Evolutionary conservation across 768 basidiomycete genomes (phyloP), one percentile per base, ranked within the genome.

Genomic region (Saitozyma sp.): DNA sequence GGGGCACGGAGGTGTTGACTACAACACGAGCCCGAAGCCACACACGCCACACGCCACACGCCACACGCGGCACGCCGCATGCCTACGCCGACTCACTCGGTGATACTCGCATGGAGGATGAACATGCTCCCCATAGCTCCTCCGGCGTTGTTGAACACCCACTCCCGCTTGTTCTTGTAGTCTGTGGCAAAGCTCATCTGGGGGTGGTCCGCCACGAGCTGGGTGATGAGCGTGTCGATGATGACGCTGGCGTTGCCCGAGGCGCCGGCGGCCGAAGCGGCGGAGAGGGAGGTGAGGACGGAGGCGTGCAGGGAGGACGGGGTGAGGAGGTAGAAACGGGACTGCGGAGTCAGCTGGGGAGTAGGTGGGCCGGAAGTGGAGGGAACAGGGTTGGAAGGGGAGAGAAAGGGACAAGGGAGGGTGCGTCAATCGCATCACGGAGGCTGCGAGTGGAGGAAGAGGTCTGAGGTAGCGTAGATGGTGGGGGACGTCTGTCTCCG

Each of bases 121-220:
- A 93, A 96, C 95, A 99, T 97, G 41, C 71, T 73, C 56, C 93
- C 93, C 94, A 95, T 97, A 0, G 93, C 93, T 63, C 96, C 96
- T 10, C 94, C 96, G 0, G 95, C 94, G 71, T 97, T 98, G 83
- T 87, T 97, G 81, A 95, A 90, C 29, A 96, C 86, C 95, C 95
- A 97, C 73, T 97, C 93, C 43, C 82, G 82, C 19, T 84, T 76
- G 63, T 80, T 65, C 37, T 58, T 40, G 43, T 73, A 77, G 66
- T 79, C 67, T 48, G 74, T 78, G 50, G 71, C 66, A 68, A 81
- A 75, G 40, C 74, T 64, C 39, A 82, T 82, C 53, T 84, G 72
- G 0, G 90, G 86, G 76, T 93, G 89, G 1, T 86, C 87, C 14
- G 81, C 78, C 8, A 87, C 88, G 65, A 98, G 88, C 78, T 92